Conservation (phyloP, 352 stramenopile species). For the Phytophthora boehmeriae region DNA sequence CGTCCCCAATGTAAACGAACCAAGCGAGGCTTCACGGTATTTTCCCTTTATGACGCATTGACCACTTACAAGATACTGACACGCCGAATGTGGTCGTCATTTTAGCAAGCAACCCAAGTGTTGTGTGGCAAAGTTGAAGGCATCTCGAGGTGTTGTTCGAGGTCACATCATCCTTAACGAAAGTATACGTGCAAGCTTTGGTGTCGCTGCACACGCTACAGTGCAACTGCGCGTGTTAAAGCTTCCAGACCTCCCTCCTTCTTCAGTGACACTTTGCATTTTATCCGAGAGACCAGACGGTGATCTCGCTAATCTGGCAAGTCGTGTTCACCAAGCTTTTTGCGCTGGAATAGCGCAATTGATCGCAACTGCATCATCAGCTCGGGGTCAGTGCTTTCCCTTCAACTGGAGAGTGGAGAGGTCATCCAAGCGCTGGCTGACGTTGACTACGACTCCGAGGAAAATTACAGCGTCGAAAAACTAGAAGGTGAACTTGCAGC, state of each 20-base stretch:
- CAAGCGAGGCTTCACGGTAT: constrained; percentile 17
- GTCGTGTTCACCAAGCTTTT: constrained; percentile 39
- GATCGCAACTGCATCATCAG: constrained; percentile 28
- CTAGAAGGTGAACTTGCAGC: constrained; percentile 45
- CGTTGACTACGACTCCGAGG: constrained; percentile 50
- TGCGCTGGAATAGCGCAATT: constrained; percentile 30
- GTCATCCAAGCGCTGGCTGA: constrained; percentile 39
- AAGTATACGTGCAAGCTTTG: constrained; percentile 20
- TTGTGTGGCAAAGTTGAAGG: constrained; percentile 51
- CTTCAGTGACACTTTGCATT: constrained; percentile 35
- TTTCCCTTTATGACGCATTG: neutral
- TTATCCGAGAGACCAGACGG: constrained; percentile 11
- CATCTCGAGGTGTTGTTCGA: constrained; percentile 35
- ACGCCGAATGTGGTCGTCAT: neutral
- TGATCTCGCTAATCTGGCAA: constrained; percentile 3
- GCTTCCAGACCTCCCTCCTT: constrained; percentile 46
- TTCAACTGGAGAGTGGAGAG: constrained; percentile 18
- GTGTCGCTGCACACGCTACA: constrained; percentile 16
- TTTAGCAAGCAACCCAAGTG: constrained; percentile 22
- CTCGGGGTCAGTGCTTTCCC: constrained; percentile 39
- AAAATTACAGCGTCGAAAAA: constrained; percentile 43
- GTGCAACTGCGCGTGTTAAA: constrained; percentile 62
- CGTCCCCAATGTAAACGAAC: constrained; percentile 13
- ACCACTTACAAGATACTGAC: constrained; percentile 8
- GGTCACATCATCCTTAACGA: constrained; percentile 47